phyloP scores from a whole-genome alignment of 768 basidiomycete species.

The Hygrocybe punicea region DNA sequence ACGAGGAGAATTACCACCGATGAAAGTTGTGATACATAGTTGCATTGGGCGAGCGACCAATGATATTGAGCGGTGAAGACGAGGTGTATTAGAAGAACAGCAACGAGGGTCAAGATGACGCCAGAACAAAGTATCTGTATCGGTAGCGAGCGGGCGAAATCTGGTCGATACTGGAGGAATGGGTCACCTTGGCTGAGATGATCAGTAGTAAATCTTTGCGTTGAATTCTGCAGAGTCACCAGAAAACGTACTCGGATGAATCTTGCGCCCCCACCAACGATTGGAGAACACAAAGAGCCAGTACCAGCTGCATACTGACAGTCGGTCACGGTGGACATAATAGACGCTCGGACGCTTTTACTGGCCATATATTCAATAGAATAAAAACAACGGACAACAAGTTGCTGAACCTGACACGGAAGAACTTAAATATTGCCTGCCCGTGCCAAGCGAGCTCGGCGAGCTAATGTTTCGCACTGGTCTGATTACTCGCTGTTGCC shows the following conservation, averaged over 20 bases:
- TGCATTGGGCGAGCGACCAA: slow-evolving; percentile 87
- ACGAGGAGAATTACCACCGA: slow-evolving; percentile 79
- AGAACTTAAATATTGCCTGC: no score
- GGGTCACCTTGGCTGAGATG: slow-evolving; percentile 56
- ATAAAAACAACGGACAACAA: background rate
- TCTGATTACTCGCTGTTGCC: no score
- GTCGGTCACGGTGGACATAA: background rate
- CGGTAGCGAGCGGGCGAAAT: slow-evolving; percentile 84
- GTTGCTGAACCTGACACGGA: no score
- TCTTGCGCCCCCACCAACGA: background rate
- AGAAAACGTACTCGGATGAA: background rate
- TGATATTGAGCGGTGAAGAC: slow-evolving; percentile 96
- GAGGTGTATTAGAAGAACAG: slow-evolving; percentile 86
- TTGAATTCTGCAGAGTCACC: background rate
- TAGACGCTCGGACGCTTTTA: background rate
- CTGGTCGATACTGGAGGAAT: slow-evolving; percentile 71
- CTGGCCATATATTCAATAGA: no score
- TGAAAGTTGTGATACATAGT: slow-evolving; percentile 85
- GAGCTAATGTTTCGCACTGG: no score
- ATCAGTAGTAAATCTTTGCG: background rate
- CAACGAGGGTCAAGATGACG: slow-evolving; percentile 77
- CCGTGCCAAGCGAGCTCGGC: no score
- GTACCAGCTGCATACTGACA: background rate
- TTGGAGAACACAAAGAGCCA: background rate
- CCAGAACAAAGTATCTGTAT: slow-evolving; percentile 86